Evolutionary conservation across 2,329 filamentous ascomycete species (phyloP).

Genomic region (Epichloe sibirici): DNA sequence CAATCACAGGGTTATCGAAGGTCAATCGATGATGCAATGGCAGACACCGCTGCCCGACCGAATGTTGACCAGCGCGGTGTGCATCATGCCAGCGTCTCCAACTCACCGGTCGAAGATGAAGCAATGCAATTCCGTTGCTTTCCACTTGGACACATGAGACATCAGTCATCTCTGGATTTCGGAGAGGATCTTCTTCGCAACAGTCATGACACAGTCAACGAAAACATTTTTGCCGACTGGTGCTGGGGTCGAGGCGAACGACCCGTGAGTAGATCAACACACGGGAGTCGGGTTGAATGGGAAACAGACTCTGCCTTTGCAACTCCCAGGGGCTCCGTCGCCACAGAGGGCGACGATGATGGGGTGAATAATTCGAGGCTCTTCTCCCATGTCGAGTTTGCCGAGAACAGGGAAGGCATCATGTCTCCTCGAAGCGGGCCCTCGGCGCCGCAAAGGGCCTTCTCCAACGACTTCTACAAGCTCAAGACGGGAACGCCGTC

Average conservation of each 20-base stretch:
- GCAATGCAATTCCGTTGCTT: background rate
- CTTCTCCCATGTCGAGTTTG: background rate
- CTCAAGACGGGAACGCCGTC: background rate
- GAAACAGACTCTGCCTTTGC: background rate
- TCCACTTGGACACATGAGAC: background rate
- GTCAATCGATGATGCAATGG: background rate
- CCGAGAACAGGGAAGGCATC: background rate
- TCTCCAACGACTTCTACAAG: background rate
- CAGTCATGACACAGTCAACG: background rate
- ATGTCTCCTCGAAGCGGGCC: no score
- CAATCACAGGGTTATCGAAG: background rate
- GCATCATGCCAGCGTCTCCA: no score
- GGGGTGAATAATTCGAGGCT: background rate
- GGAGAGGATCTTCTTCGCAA: constrained; percentile 1
- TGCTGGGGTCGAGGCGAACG: background rate
- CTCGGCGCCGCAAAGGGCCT: no score
- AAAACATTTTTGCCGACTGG: constrained; percentile 4
- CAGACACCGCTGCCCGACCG: background rate
- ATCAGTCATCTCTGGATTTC: constrained; percentile 2
- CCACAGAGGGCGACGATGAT: background rate
- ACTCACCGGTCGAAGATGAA: background rate
- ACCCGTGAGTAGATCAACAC: background rate
- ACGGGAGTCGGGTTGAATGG: background rate
- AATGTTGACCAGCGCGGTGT: no score
- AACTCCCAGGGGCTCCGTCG: background rate